Conservation (phyloP, 78 protist species). For the Dictyostelium brefeldianum region DNA sequence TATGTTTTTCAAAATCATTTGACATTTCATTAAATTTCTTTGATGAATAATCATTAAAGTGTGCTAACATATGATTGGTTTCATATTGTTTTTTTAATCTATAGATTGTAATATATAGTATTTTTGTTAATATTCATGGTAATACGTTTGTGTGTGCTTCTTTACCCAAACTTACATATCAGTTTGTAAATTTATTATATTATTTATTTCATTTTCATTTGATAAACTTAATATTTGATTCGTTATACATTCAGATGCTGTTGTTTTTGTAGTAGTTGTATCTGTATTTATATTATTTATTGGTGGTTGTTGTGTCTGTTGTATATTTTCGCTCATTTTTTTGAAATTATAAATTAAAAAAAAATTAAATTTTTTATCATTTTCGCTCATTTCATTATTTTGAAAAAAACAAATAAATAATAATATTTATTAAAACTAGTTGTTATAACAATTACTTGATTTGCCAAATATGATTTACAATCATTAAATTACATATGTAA, state of each 20-base stretch:
- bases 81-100: conserved; percentile 77
- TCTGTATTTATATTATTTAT: background rate
- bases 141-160: too few relatives aligned
- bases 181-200: conserved; percentile 61
- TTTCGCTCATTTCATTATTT: too few relatives aligned
- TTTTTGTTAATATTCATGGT: background rate
- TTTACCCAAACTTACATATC: conserved; percentile 52
- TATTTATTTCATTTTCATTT: conserved; percentile 47
- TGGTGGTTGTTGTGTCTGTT: too few relatives aligned
- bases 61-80: conserved; percentile 51
- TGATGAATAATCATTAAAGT: conserved; percentile 68
- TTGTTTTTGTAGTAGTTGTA: background rate
- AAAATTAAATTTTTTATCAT: too few relatives aligned
- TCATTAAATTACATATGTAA: too few relatives aligned
- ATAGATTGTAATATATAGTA: background rate
- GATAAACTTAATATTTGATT: conserved; percentile 32
- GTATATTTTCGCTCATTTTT: too few relatives aligned
- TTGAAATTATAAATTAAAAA: too few relatives aligned
- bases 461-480: too few relatives aligned
- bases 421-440: too few relatives aligned
- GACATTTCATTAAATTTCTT: conserved; percentile 44
- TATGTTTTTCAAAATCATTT: conserved; percentile 73
- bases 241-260: conserved; percentile 37
- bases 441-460: too few relatives aligned
- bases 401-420: too few relatives aligned